Percentiles rank a stretch among this genome's conserved stretches.
phyloP scores from a whole-genome alignment of 23 red algal genomes.

The Pyropia yezoensis region DNA sequence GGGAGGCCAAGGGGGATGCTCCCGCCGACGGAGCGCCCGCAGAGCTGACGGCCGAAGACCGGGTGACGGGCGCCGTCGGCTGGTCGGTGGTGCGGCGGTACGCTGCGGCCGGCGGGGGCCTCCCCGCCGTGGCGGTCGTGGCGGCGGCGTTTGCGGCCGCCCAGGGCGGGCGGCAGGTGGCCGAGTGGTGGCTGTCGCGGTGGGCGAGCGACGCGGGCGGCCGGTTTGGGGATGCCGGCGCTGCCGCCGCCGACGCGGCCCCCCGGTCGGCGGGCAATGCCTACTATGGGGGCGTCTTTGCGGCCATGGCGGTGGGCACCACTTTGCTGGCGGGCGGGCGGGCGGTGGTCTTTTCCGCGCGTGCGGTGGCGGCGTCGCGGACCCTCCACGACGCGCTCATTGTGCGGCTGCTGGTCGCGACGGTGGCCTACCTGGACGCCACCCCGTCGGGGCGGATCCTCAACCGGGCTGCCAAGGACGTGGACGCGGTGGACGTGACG shows the following conservation, averaged over 20 bases:
- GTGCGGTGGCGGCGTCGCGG: conserved; percentile 14
- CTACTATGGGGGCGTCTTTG: no score
- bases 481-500: conserved; percentile 45
- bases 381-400: conserved; percentile 55
- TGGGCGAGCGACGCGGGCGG: conserved; percentile 1
- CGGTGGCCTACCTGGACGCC: conserved; percentile 65
- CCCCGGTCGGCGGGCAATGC: no score
- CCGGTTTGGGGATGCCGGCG: no score
- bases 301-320: no score
- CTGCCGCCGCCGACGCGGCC: no score
- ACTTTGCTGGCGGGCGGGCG: no score
- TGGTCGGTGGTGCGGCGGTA: conserved; percentile 3
- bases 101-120: conserved; percentile 11
- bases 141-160: conserved; percentile 1
- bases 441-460: conserved; percentile 76
- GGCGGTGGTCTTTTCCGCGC: no score
- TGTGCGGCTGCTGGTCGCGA: conserved; percentile 34
- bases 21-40: not conserved
- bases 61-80: conserved; percentile 1
- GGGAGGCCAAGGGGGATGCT: no score
- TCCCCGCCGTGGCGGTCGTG: not conserved
- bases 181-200: conserved; percentile 10
- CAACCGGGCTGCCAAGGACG: conserved; percentile 57
- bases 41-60: conserved; percentile 14
- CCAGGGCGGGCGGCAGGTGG: conserved; percentile 13